Evolutionary conservation across 2,329 filamentous ascomycete genomes (phyloP), one percentile per base, ranked within the genome.

Genomic region (Scytalidium sp.): DNA sequence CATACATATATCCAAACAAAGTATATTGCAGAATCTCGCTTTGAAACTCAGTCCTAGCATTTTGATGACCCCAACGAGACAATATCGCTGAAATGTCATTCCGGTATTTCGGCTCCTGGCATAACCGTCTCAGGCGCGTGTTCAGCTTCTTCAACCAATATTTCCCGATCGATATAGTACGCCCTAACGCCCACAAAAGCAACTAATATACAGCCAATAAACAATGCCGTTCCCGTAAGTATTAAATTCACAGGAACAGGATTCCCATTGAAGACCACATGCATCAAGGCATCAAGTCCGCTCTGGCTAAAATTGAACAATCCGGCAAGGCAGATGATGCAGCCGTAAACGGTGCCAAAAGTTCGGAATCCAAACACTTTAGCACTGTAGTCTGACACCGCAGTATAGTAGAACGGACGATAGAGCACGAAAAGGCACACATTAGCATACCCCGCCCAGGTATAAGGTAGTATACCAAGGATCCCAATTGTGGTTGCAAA

Each of bases 351-450:
- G 50, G 89, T 96, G 42, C 91, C 92, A 59, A 96, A 96, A 0
- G 90, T 96, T 53, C 84, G 79, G 70, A 96, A 96, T 15, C 91
- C 91, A 65, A 96, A 96, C 29, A 96, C 90, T 70, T 96, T 96
- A 53, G 90, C 90, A 19, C 83, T 81, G 67, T 95, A 96, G 70
- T 96, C 91, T 51, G 87, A 93, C 50, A 96, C 88, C 7, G 90
- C 84, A 0, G 90, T 95, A 71, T 96, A 96, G 70, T 96, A 97
- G 23, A 96, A 84, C 0, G 92, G 91, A 0, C 91, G 82, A 62
- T 94, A 92, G 19, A 96, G 68, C 10, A 94, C 88, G 63, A 96
- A 96, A 9, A 96, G 78, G 42, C 76, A 71, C 47, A 96, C 75
- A 58, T 92, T 92, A 13, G 77, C 75, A 59, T 96, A 95, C 0